Percentiles rank a stretch among this genome's conserved stretches.
Evolutionary conservation across 352 stramenopile genomes (phyloP).

Genomic region (Globisporangium echinulatum): DNA sequence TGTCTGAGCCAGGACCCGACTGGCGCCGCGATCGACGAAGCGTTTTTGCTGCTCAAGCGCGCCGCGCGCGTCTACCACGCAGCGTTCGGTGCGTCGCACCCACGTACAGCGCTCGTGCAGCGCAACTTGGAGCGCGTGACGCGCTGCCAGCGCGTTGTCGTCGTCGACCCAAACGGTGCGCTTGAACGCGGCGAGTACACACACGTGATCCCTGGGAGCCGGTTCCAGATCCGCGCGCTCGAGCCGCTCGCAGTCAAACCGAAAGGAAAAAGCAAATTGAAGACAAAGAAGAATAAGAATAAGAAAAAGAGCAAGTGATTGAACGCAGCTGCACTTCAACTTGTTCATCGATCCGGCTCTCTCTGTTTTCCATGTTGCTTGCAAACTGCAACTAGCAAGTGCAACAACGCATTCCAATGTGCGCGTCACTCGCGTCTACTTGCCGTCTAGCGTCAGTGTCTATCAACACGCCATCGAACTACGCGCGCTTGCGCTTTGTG

Average conservation of each 20-base stretch:
- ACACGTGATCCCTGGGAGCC: conserved; percentile 56
- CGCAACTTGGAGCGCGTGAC: conserved; percentile 45
- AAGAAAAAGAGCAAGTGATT: background rate
- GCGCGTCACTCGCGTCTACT: background rate
- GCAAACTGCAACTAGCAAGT: background rate
- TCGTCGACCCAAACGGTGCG: conserved; percentile 33
- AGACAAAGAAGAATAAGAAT: conserved; percentile 39
- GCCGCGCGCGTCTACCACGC: conserved; percentile 39
- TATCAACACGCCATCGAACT: conserved; percentile 2
- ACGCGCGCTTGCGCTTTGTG: conserved; percentile 19
- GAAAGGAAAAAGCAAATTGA: conserved; percentile 16
- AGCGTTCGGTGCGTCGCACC: conserved; percentile 33
- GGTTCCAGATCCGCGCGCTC: conserved; percentile 61
- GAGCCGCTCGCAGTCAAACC: conserved; percentile 23
- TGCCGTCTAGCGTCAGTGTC: background rate
- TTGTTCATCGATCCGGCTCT: background rate
- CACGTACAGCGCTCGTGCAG: conserved; percentile 33
- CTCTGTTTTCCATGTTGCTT: background rate
- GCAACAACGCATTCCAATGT: conserved; percentile 11
- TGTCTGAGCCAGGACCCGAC: conserved; percentile 41
- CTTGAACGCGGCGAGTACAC: conserved; percentile 45
- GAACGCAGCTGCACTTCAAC: background rate
- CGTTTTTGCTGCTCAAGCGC: conserved; percentile 53
- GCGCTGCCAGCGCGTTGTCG: conserved; percentile 29
- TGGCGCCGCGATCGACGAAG: conserved; percentile 31